Evolutionary conservation across 495 filamentous ascomycete genomes (phyloP).

Genomic region (Parachaetomium inaequale): DNA sequence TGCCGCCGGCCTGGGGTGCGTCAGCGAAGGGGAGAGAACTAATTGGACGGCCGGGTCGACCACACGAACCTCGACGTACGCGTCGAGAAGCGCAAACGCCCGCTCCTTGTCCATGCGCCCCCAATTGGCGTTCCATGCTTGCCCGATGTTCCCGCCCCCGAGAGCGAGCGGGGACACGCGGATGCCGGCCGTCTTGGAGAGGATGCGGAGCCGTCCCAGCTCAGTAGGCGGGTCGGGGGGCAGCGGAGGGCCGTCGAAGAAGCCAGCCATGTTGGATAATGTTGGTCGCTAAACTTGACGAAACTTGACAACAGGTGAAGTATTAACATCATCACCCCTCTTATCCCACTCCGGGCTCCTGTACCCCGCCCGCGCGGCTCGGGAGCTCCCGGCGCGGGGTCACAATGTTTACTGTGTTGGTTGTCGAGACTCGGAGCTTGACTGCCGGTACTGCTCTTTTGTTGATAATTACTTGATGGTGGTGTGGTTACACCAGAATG

Average conservation of each 20-base stretch:
- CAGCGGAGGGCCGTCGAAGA: neutral
- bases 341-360: neutral
- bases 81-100: neutral
- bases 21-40: neutral
- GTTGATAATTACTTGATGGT: neutral
- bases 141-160: neutral
- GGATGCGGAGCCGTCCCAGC: neutral
- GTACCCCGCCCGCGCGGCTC: neutral
- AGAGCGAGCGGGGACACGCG: neutral
- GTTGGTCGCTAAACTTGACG: neutral
- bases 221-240: neutral
- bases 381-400: neutral
- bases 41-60: neutral
- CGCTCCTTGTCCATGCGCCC: neutral
- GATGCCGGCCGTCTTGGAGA: neutral
- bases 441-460: neutral
- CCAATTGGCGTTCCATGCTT: neutral
- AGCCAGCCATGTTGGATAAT: neutral
- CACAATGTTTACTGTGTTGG: neutral
- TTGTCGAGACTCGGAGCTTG: neutral
- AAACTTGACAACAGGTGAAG: neutral
- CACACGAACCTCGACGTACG: neutral
- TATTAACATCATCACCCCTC: neutral
- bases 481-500: neutral
- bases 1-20: constrained; percentile 23